A percentile compares a stretch with the other conserved stretches of the same genome.
Conservation (phyloP, 2,329 filamentous ascomycete genomes). For the Madurella fahalii region DNA sequence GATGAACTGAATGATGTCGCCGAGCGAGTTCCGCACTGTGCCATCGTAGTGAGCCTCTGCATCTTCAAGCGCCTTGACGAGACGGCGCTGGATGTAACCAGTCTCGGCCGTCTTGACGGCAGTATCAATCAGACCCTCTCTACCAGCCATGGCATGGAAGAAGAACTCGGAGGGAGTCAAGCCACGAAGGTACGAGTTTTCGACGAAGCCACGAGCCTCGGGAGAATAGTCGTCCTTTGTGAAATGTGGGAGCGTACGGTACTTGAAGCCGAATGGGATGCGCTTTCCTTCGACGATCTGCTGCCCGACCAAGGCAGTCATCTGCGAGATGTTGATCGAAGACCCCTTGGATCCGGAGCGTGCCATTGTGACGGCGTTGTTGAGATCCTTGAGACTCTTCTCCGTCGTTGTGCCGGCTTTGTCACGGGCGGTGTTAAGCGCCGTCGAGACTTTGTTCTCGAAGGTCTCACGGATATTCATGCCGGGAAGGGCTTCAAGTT, state of each 20-base stretch:
- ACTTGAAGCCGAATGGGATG: conserved; percentile 99
- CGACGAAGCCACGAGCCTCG: conserved; percentile 93
- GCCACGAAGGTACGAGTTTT: conserved; percentile 96
- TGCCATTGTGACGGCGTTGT: conserved; percentile 96
- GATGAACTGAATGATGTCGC: conserved; percentile 93
- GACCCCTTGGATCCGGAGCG: conserved; percentile 97
- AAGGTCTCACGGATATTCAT: conserved; percentile 99
- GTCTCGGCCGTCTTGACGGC: conserved; percentile 99
- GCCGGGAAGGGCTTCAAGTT: conserved; percentile 87
- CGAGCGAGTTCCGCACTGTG: conserved; percentile 92
- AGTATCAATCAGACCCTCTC: conserved; percentile 98
- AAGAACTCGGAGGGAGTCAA: conserved; percentile 96
- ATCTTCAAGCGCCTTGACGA: conserved; percentile 97
- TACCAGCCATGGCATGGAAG: conserved; percentile 99
- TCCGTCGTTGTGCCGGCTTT: conserved; percentile 90
- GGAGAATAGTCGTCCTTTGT: conserved; percentile 99
- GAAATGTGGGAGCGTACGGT: conserved; percentile 93
- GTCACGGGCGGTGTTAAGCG: conserved; percentile 73
- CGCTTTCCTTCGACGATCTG: conserved; percentile 98
- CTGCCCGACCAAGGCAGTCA: conserved; percentile 96
- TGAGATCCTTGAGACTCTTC: conserved; percentile 87
- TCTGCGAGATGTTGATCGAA: conserved; percentile 98
- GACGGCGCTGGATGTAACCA: conserved; percentile 96
- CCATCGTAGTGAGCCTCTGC: conserved; percentile 97
- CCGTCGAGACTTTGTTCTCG: conserved; percentile 92